Evolutionary conservation across 2,329 filamentous ascomycete species (phyloP).

Genomic region (Cadophora luteo-olivacea): DNA sequence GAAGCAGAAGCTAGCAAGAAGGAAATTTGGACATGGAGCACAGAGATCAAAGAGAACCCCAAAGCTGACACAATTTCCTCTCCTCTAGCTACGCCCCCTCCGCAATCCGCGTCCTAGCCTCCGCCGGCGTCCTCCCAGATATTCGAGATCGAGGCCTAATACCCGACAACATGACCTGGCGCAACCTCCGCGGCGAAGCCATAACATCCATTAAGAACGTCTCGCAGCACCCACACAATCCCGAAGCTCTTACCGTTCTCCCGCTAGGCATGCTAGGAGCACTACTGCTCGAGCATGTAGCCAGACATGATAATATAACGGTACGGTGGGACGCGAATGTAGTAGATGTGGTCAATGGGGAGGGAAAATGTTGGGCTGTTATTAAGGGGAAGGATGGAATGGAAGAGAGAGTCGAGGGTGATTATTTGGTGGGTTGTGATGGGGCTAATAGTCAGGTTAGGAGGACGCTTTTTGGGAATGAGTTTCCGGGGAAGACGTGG

Average conservation of each 20-base stretch:
- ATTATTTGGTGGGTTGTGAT: constrained; percentile 64
- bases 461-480: constrained; percentile 56
- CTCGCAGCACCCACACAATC: constrained; percentile 30
- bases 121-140: constrained; percentile 65
- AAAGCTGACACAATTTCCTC: background rate
- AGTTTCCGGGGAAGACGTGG: constrained; percentile 66
- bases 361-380: constrained; percentile 52
- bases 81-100: constrained; percentile 56
- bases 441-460: constrained; percentile 58
- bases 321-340: constrained; percentile 57
- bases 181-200: constrained; percentile 47
- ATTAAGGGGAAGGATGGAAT: constrained; percentile 47
- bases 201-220: constrained; percentile 44
- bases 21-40: no score
- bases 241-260: constrained; percentile 50
- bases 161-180: constrained; percentile 52
- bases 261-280: constrained; percentile 52
- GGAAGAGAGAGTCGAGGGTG: constrained; percentile 48
- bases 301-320: constrained; percentile 44
- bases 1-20: background rate
- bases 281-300: constrained; percentile 50
- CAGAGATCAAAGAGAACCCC: no score
- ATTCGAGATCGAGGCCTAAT: constrained; percentile 51
- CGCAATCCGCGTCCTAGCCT: constrained; percentile 61
- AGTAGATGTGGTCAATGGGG: constrained; percentile 54